Base-by-base conservation (phyloP, 257 asterid species). In the Nicotiana benthamiana region DNA sequence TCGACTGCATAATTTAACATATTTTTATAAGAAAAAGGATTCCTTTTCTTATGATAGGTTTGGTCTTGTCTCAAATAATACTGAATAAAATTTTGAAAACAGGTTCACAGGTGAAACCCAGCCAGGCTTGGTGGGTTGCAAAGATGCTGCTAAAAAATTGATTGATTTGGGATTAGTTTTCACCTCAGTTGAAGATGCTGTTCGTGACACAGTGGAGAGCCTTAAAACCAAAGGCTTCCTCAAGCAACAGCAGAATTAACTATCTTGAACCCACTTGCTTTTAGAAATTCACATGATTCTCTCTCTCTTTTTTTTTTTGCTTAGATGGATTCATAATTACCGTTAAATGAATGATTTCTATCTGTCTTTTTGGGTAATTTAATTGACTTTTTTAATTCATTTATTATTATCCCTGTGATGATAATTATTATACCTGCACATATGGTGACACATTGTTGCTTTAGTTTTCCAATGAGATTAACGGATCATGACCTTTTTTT, bases 101-200 rank as follows among this genome's bases (percentile, higher is more conserved):
- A 95, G 98, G 86, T 95, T 93, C 84, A 27, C 82, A 9, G 92
- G 92, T 3, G 98, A 92, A 83, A 95, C 98, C 3, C 97, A 95
- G 57, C 97, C 98, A 18, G 95, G 97, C 22, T 83, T 95, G 79
- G 92, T 84, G 82, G 86, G 88, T 32, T 88, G 97, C 89, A 43
- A 89, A 80, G 91, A 90, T 87, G 98, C 98, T 82, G 95, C 98
- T 27, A 95, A 87, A 90, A 90, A 85, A 85, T 75, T 95, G 88
- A 89, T 92, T 34, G 89, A 92, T 83, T 79, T 93, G 87, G 99
- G 97, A 82, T 64, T 95, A 81, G 81, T 70, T n/a, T 93, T 95
- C 81, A 95, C 88, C 40, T 94, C 97, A 22, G 81, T 95, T 75
- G 98, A 92, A 89, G 97, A 89, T 85, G 95, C 97, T 82, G 84